These are phyloP conservation scores for Emergomyces pasteurianus DNA, from an alignment of 2,329 filamentous ascomycete species.

Conservation along the genomic window DNA sequence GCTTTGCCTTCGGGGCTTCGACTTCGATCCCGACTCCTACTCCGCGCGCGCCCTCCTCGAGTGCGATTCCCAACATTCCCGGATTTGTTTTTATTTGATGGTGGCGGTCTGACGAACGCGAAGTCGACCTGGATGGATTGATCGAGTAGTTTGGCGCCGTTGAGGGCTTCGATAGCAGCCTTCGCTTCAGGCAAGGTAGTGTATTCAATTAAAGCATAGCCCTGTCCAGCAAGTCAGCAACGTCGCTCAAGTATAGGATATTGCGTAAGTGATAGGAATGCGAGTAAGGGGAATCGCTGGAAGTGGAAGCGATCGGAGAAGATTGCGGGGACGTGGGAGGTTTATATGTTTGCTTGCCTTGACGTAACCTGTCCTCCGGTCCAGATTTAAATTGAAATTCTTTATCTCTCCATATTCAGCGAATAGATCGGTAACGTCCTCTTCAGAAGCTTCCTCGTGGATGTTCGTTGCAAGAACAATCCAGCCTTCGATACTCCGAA, in stretches of 20 bases:
- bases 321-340: background rate
- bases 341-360: slow-evolving; percentile 38
- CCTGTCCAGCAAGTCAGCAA: slow-evolving; percentile 30
- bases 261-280: background rate
- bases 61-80: slow-evolving; percentile 29
- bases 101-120: slow-evolving; percentile 50
- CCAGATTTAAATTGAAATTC: slow-evolving; percentile 54
- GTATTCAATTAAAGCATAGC: slow-evolving; percentile 56
- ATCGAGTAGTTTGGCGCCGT: slow-evolving; percentile 50
- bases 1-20: slow-evolving; percentile 32
- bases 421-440: slow-evolving; percentile 54
- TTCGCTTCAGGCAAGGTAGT: slow-evolving; percentile 51
- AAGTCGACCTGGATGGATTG: slow-evolving; percentile 55
- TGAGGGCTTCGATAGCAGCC: slow-evolving; percentile 49
- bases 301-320: background rate
- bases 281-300: background rate
- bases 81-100: slow-evolving; percentile 32
- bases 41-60: slow-evolving; percentile 28
- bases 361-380: slow-evolving; percentile 54
- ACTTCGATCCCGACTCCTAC: slow-evolving; percentile 34
- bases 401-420: slow-evolving; percentile 56
- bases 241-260: background rate
- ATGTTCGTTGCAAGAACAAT: slow-evolving; percentile 59
- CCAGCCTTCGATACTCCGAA: slow-evolving; percentile 58
- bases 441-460: slow-evolving; percentile 56